A percentile compares a stretch with the other conserved stretches of the same genome.
phyloP scores from a whole-genome alignment of 2,329 filamentous ascomycete genomes.

The Epichloe baconii region DNA sequence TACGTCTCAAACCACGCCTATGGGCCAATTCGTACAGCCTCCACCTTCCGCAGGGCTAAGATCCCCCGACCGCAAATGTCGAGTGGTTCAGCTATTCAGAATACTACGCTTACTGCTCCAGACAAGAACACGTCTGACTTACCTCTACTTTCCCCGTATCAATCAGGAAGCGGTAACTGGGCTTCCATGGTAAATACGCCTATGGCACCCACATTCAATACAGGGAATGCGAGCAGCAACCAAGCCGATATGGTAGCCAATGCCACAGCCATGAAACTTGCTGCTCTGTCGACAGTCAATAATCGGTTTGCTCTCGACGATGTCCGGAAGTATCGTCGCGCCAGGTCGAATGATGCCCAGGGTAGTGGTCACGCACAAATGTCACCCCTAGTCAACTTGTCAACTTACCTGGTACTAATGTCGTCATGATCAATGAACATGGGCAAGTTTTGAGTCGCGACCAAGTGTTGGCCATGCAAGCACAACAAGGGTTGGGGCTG shows the following conservation, averaged over 20 bases:
- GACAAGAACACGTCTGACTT: slow-evolving; percentile 59
- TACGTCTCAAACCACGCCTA: slow-evolving; percentile 57
- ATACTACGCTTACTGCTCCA: slow-evolving; percentile 59
- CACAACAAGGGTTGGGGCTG: slow-evolving; percentile 48
- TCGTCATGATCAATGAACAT: slow-evolving; percentile 90
- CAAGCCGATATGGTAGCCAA: slow-evolving; percentile 98
- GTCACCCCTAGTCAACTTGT: slow-evolving; percentile 52
- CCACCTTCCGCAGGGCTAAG: slow-evolving; percentile 60
- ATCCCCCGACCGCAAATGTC: slow-evolving; percentile 60
- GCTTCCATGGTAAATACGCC: slow-evolving; percentile 97
- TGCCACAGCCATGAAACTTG: slow-evolving; percentile 96
- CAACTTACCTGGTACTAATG: slow-evolving; percentile 57
- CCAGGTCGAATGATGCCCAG: slow-evolving; percentile 74
- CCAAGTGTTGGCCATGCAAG: slow-evolving; percentile 70
- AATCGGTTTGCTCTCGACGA: slow-evolving; percentile 96
- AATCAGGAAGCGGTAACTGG: slow-evolving; percentile 79
- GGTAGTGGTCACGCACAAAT: slow-evolving; percentile 47
- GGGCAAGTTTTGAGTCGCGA: slow-evolving; percentile 78
- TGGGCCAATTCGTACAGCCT: slow-evolving; percentile 91
- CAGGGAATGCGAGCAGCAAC: slow-evolving; percentile 36
- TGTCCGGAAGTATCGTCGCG: slow-evolving; percentile 87
- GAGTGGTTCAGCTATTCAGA: slow-evolving; percentile 63
- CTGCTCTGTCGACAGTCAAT: slow-evolving; percentile 92
- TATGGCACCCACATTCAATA: slow-evolving; percentile 76
- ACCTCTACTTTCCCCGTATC: slow-evolving; percentile 75